Evolutionary conservation across 495 filamentous ascomycete genomes (phyloP), one percentile per base, ranked within the genome.

Genomic region (Aspergillus homomorphus): DNA sequence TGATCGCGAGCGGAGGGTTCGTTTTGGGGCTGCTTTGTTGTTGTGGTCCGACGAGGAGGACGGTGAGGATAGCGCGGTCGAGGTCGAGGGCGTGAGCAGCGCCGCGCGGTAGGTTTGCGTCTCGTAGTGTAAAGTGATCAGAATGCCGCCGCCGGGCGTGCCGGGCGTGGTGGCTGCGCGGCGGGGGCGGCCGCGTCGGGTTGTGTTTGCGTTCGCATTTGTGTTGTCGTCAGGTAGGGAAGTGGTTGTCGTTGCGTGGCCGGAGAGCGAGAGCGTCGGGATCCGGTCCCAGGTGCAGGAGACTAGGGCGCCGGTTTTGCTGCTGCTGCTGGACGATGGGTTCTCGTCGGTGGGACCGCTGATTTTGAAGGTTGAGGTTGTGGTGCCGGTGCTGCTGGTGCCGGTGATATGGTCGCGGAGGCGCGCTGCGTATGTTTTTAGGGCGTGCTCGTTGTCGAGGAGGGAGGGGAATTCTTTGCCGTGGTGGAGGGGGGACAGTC

Each of bases 321-420:
- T 75, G 5, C n/a, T n/a, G n/a, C n/a, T n/a, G n/a, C n/a, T n/a
- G n/a, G 83, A 51, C 28, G 69, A 57, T 7, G 73, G 67, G 14
- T 78, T 68, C 10, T 77, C 77, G 56, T 63, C 53, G 45, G 64
- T 60, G 23, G 60, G 55, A 10, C 51, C 48, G 12, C 67, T 64
- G 26, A 74, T 61, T 46, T 79, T 71, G 0, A 81, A 63, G 33
- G 33, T 38, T 38, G 33, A 38, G 33, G 33, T 10, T 5, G 33
- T 9, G 10, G 77, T 76, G 2, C 75, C 76, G 9, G 78, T 69
- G 12, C 82, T 66, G n/a, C 75, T 67, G 38, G 79, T 74, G 18
- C 82, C 82, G 12, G 76, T 77, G 16, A 86, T 66, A 24, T 82
- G 72, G 50, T 84, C 80, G 56, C 73, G 80, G 19, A 86, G 71